Conservation (phyloP, 257 asterid genomes). For the Nicotiana sylvestris region DNA sequence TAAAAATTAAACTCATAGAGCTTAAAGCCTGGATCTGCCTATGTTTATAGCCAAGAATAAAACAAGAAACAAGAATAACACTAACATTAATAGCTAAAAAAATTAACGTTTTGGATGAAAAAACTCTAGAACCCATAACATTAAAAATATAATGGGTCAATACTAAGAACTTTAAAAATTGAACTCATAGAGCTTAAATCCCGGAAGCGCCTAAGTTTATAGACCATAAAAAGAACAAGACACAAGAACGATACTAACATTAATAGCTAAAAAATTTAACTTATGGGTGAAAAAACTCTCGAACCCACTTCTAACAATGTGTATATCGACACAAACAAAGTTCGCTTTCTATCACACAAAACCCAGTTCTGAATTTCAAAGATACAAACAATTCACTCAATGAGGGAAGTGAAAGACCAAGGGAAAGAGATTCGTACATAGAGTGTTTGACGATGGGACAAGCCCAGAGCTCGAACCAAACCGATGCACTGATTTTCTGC, state of each 20-base stretch:
- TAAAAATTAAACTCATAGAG: no score
- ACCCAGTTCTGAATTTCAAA: background rate
- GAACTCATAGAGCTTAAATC: no score
- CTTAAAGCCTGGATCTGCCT: no score
- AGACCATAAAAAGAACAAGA: background rate
- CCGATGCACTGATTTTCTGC: constrained; percentile 82
- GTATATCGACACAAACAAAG: background rate
- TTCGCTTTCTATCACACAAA: background rate
- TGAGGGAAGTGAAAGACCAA: no score
- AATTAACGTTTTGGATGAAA: background rate
- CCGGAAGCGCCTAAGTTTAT: no score
- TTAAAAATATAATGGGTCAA: no score
- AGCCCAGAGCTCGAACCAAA: constrained; percentile 71
- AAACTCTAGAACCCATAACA: no score
- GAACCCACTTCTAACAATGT: background rate
- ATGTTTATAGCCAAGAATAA: no score
- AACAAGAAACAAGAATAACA: background rate
- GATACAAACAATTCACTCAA: background rate
- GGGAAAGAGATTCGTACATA: constrained; percentile 33
- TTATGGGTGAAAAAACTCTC: background rate
- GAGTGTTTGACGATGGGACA: constrained; percentile 44
- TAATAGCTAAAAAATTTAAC: background rate
- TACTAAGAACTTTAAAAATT: no score
- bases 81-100: background rate
- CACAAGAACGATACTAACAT: background rate